Evolutionary conservation across 2,329 filamentous ascomycete genomes (phyloP).

Genomic region (Canariomyces notabilis): DNA sequence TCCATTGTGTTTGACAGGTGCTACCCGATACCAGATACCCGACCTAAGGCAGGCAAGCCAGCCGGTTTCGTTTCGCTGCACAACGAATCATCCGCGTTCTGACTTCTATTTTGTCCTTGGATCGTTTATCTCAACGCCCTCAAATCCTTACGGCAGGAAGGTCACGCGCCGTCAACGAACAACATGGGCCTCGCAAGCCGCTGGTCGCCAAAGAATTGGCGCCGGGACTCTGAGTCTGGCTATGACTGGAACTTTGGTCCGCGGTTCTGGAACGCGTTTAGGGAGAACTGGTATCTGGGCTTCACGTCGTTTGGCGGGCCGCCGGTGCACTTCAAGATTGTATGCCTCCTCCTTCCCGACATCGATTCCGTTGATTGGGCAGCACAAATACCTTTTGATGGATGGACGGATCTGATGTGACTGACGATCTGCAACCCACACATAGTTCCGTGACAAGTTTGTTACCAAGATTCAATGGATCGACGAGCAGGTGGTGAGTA

Average conservation of each 20-base stretch:
- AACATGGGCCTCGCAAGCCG: constrained; percentile 2
- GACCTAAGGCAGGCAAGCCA: no score
- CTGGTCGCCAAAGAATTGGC: constrained; percentile 1
- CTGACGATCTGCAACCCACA: constrained; percentile 4
- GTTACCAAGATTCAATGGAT: constrained; percentile 59
- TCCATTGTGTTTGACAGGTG: no score
- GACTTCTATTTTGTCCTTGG: no score
- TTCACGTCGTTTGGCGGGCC: constrained; percentile 64
- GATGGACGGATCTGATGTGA: no score
- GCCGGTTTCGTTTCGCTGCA: no score
- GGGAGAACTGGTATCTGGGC: constrained; percentile 53
- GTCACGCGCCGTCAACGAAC: no score
- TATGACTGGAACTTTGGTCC: background rate
- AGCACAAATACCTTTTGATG: background rate
- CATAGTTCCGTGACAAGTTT: constrained; percentile 57
- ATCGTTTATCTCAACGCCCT: no score
- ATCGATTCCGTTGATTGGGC: no score
- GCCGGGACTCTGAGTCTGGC: background rate
- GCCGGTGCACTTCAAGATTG: constrained; percentile 64
- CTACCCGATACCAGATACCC: no score
- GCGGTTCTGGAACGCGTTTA: constrained; percentile 17
- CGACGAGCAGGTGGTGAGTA: constrained; percentile 54
- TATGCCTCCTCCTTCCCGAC: constrained; percentile 21
- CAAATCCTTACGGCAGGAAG: background rate
- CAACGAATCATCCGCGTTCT: no score